A percentile compares a stretch with the other conserved stretches of the same genome.
Evolutionary conservation across 2,329 filamentous ascomycete species (phyloP).

Genomic region (Dichotomopilus funicola): DNA sequence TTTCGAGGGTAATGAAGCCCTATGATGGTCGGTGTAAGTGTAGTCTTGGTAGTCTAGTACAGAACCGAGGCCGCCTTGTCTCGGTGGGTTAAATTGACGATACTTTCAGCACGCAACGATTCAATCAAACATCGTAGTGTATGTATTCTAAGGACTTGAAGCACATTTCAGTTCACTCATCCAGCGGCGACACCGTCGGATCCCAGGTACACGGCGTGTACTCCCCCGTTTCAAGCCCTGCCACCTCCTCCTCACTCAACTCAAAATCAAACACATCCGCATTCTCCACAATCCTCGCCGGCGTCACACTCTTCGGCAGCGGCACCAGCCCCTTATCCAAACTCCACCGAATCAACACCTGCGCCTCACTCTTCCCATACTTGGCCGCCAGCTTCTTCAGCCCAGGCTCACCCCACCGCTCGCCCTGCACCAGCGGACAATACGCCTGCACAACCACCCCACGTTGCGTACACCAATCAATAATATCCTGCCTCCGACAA

Average conservation of each 20-base stretch:
- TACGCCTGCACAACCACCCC: conserved; percentile 59
- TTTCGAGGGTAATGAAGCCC: no score
- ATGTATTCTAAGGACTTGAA: no score
- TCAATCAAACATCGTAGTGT: no score
- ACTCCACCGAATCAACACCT: conserved; percentile 74
- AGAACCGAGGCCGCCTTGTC: no score
- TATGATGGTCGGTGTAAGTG: no score
- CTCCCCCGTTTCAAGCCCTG: conserved; percentile 35
- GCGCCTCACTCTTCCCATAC: conserved; percentile 66
- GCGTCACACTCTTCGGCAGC: conserved; percentile 57
- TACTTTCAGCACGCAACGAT: no score
- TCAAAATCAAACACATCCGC: conserved; percentile 57
- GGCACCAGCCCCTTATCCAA: conserved; percentile 69
- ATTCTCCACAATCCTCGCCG: conserved; percentile 54
- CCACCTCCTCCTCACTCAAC: conserved; percentile 49
- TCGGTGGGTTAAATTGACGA: no score
- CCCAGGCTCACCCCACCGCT: conserved; percentile 63
- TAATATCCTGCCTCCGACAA: conserved; percentile 73
- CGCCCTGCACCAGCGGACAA: conserved; percentile 55
- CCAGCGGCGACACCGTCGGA: conserved; percentile 15
- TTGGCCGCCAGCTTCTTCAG: conserved; percentile 62
- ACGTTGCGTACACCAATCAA: conserved; percentile 64
- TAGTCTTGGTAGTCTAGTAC: conserved; percentile 19
- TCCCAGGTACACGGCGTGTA: conserved; percentile 28
- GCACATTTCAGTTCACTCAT: neutral